phyloP scores from a whole-genome alignment of 192 early-diverging fungal species.

The Backusella liffmaniae region DNA sequence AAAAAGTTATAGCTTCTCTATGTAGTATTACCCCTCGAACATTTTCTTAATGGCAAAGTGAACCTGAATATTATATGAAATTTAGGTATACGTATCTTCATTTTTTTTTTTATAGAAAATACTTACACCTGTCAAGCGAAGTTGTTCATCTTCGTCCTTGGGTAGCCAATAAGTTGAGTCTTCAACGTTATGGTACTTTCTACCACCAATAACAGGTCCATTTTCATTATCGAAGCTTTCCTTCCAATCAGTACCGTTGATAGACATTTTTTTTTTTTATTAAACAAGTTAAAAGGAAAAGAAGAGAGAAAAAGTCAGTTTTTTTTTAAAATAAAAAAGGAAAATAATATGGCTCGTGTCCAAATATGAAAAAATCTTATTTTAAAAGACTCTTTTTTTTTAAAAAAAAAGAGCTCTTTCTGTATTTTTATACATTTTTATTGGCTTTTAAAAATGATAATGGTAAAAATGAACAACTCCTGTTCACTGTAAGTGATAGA shows the following conservation, averaged over 20 bases:
- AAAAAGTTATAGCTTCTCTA: background rate
- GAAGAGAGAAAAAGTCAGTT: too few species aligned
- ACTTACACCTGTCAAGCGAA: conserved; percentile 20
- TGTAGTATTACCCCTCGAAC: conserved; percentile 13
- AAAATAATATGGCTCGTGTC: background rate
- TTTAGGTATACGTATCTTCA: background rate
- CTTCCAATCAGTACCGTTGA: background rate
- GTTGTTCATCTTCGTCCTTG: conserved; percentile 26
- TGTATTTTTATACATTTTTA: background rate
- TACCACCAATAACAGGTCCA: background rate
- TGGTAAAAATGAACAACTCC: background rate
- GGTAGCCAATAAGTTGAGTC: conserved; percentile 14
- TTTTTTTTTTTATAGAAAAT: background rate
- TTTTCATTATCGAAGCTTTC: background rate
- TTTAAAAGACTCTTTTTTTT: background rate
- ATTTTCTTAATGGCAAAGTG: conserved; percentile 29
- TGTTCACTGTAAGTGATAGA: background rate
- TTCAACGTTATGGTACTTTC: conserved; percentile 21
- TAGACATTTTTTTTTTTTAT: background rate
- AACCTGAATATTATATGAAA: conserved; percentile 10
- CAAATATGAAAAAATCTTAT: background rate
- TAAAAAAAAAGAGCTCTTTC: background rate
- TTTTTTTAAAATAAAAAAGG: background rate
- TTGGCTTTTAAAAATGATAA: background rate
- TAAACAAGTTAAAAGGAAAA: background rate